Percentiles rank a stretch among this genome's conserved stretches.
These are phyloP conservation scores for Macaranga tanarius DNA, from an alignment of 441 rosid species.

Conservation along the genomic window DNA sequence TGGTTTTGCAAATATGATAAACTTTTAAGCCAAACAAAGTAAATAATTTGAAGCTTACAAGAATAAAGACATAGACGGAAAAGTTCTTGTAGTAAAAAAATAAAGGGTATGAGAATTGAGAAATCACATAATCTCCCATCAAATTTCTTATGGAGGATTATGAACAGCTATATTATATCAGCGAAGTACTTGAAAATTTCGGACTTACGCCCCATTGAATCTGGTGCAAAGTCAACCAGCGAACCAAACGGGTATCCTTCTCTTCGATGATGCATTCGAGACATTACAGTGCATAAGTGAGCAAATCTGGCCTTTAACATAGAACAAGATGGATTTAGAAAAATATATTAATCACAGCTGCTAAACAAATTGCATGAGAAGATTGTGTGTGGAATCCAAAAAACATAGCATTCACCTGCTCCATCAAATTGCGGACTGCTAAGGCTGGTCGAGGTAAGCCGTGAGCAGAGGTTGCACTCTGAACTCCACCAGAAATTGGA, in stretches of 20 bases:
- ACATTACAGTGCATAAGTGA: slow-evolving; percentile 94
- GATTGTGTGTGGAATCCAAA: slow-evolving; percentile 12
- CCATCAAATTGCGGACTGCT: slow-evolving; percentile 96
- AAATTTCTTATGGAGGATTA: not conserved
- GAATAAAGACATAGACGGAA: not conserved
- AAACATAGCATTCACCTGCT: slow-evolving; percentile 58
- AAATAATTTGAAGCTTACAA: slow-evolving; percentile 3
- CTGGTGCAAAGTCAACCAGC: slow-evolving; percentile 93
- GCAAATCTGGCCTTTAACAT: slow-evolving; percentile 88
- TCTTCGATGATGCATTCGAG: slow-evolving; percentile 95
- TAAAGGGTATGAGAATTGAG: not conserved
- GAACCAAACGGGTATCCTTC: slow-evolving; percentile 99
- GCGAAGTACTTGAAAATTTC: slow-evolving; percentile 24
- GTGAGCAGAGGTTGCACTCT: slow-evolving; percentile 96
- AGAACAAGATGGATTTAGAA: slow-evolving; percentile 23
- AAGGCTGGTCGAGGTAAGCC: slow-evolving; percentile 91
- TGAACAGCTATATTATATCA: not conserved
- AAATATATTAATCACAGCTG: slow-evolving; percentile 2
- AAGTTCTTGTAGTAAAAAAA: not conserved
- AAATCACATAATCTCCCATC: not conserved
- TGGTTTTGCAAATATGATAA: not conserved
- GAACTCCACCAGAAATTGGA: slow-evolving; percentile 99
- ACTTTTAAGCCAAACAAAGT: not conserved
- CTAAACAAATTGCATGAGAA: slow-evolving; percentile 11
- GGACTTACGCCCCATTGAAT: slow-evolving; percentile 87